Percentiles rank a stretch among this genome's conserved stretches.
These are phyloP conservation scores for Cokeromyces recurvatus DNA, from an alignment of 371 early-diverging fungal genomes.

Conservation along the genomic window DNA sequence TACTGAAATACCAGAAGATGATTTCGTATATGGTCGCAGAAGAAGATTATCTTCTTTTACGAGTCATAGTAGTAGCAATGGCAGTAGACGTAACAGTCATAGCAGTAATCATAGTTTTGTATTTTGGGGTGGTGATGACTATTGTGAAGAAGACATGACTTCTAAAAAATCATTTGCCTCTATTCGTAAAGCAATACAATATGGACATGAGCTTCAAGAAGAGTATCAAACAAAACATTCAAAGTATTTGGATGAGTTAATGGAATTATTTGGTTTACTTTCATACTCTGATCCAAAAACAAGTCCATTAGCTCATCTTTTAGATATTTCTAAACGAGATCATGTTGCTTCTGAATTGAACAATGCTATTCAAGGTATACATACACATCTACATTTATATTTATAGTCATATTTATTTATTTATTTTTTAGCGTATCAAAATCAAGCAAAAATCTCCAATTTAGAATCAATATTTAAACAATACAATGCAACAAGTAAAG, in stretches of 20 bases:
- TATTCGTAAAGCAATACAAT: slow-evolving; percentile 54
- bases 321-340: slow-evolving; percentile 50
- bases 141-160: too few species aligned
- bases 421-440: slow-evolving; percentile 19
- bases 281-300: slow-evolving; percentile 59
- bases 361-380: slow-evolving; percentile 60
- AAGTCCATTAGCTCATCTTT: slow-evolving; percentile 48
- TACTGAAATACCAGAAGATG: too few species aligned
- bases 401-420: background rate
- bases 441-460: slow-evolving; percentile 22
- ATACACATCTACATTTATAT: background rate
- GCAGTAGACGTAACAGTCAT: too few species aligned
- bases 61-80: background rate
- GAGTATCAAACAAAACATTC: slow-evolving; percentile 60
- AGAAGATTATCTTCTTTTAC: background rate
- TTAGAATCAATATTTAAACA: slow-evolving; percentile 39
- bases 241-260: slow-evolving; percentile 5
- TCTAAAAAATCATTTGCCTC: too few species aligned
- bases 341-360: slow-evolving; percentile 65
- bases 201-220: slow-evolving; percentile 65
- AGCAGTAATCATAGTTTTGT: too few species aligned
- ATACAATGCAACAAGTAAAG: slow-evolving; percentile 22
- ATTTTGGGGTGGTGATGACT: too few species aligned
- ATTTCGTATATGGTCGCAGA: too few species aligned
- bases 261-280: slow-evolving; percentile 60